phyloP scores from a whole-genome alignment of 1,284 basidiomycete genomes.

The Macrocybe sp. region DNA sequence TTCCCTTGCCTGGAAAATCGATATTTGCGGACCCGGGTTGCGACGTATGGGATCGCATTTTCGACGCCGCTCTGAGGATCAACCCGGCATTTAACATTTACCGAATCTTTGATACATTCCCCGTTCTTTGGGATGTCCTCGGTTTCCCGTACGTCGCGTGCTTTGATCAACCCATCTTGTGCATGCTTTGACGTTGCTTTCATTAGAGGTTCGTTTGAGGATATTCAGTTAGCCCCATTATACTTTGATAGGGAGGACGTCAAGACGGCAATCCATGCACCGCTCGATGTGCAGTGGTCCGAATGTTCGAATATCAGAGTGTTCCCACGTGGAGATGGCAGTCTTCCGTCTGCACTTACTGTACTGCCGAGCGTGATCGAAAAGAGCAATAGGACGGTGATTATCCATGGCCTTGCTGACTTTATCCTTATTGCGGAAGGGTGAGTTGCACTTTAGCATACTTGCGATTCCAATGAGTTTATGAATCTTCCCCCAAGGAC shows the following conservation, averaged over 20 bases:
- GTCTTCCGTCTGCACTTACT: conserved; percentile 54
- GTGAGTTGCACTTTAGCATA: conserved; percentile 29
- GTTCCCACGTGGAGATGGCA: conserved; percentile 57
- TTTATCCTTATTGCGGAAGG: conserved; percentile 70
- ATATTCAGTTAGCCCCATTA: conserved; percentile 40
- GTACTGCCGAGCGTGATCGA: conserved; percentile 73
- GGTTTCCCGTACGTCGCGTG: conserved; percentile 58
- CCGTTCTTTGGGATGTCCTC: conserved; percentile 68
- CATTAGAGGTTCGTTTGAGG: conserved; percentile 53
- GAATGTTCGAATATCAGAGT: conserved; percentile 60
- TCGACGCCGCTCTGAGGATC: conserved; percentile 49
- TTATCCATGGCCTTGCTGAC: conserved; percentile 70
- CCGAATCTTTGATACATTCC: conserved; percentile 62
- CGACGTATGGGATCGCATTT: conserved; percentile 62
- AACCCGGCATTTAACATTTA: conserved; percentile 79
- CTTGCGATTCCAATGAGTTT: not conserved
- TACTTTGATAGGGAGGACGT: conserved; percentile 73
- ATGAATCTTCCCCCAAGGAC: conserved; percentile 31
- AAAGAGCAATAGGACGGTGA: conserved; percentile 64
- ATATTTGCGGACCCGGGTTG: conserved; percentile 44
- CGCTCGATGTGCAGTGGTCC: conserved; percentile 52
- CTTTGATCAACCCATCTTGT: not conserved
- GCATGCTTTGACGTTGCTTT: not conserved
- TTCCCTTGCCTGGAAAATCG: conserved; percentile 56
- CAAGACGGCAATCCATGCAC: conserved; percentile 71